phyloP scores from a whole-genome alignment of 495 filamentous ascomycete species.

The Podospora sp. region DNA sequence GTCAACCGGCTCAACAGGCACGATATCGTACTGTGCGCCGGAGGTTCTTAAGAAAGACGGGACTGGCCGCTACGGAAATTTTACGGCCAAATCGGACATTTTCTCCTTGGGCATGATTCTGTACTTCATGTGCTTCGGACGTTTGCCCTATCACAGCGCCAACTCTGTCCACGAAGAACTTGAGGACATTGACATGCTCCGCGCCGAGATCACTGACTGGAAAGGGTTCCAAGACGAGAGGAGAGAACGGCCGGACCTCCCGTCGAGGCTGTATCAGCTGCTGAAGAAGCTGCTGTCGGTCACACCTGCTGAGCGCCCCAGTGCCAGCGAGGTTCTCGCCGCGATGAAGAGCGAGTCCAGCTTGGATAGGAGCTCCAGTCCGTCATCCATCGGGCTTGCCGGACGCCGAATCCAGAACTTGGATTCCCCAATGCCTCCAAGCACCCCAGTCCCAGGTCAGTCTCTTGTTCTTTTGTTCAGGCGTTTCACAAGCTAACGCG shows the following conservation, averaged over 20 bases:
- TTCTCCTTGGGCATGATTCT: conserved; percentile 98
- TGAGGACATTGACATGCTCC: conserved; percentile 87
- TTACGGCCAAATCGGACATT: conserved; percentile 93
- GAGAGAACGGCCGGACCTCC: conserved; percentile 75
- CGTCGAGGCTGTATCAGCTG: conserved; percentile 81
- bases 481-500: not conserved
- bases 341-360: conserved; percentile 71
- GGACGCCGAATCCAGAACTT: conserved; percentile 58
- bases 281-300: conserved; percentile 79
- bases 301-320: conserved; percentile 75
- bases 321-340: conserved; percentile 82
- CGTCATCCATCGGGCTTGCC: conserved; percentile 43
- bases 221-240: conserved; percentile 78
- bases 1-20: conserved; percentile 92
- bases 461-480: not conserved
- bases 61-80: conserved; percentile 79
- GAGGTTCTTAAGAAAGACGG: conserved; percentile 79
- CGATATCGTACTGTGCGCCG: conserved; percentile 95
- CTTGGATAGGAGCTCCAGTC: conserved; percentile 42
- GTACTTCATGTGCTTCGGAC: conserved; percentile 94
- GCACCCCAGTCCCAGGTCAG: conserved; percentile 49
- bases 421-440: conserved; percentile 53
- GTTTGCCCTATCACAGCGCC: conserved; percentile 81
- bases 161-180: conserved; percentile 86
- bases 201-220: conserved; percentile 86